Evolutionary conservation across 1,284 basidiomycete genomes (phyloP), one percentile per base, ranked within the genome.

Genomic region (Rhodotorula sp.): DNA sequence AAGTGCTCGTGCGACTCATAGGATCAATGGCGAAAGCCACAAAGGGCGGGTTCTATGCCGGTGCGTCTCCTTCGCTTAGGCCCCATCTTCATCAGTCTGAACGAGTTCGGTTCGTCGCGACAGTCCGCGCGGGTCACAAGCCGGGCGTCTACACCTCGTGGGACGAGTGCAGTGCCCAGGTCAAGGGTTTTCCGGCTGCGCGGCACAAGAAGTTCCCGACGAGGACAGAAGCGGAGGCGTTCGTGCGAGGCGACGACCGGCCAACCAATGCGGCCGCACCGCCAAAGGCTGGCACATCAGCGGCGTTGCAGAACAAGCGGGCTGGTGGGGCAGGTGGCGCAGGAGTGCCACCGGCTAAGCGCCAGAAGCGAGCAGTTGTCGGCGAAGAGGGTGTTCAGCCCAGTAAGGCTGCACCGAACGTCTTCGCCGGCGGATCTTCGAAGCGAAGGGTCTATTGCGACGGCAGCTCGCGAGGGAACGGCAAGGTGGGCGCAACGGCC

Each of bases 401-500:
- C 11, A 13, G 15, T 3, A 44, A 11, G 13, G 40, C 40, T 15
- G 13, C 11, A 18, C 40, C 40, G 40, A 44, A 18, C 40, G 40
- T 44, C 16, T 18, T 44, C 11, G 40, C 40, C 13, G 40, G 40
- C 40, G 2, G 7, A 3, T 18, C 7, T 2, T 4, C 30, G 4
- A 13, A n/a, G 70, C 48, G 68, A 61, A 22, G 76, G 72, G 81
- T 92, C 5, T 93, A 89, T 76, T 87, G 84, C 26, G 91, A 94
- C 78, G 91, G 92, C 16, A 88, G 91, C 2, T 91, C 90, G 65
- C 86, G 84, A 73, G 85, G 86, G 7, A 94, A 94, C 76, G 92
- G 91, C 0, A 80, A 85, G 76, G 37, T 37, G 9, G 84, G 83
- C 9, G 83, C 87, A 0, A 65, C 85, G 24, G 90, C 89, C 1